Conservation (phyloP, 495 filamentous ascomycete species). For the Podospora bellae-mahoneyi region DNA sequence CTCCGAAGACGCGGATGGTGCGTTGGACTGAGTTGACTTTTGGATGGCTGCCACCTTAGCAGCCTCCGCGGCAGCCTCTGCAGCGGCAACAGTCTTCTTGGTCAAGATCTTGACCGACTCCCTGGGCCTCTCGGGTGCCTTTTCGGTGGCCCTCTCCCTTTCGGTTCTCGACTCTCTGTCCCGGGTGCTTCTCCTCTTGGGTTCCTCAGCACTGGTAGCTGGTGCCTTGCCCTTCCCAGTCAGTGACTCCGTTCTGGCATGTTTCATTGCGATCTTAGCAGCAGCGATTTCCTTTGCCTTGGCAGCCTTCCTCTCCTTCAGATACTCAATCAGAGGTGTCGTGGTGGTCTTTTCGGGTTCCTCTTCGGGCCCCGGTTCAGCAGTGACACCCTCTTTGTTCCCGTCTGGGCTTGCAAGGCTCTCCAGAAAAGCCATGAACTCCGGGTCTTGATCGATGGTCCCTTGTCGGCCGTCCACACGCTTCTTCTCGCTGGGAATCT, state of each 20-base stretch:
- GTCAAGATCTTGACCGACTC: slow-evolving; percentile 80
- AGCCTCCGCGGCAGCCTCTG: slow-evolving; percentile 7
- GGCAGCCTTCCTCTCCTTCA: slow-evolving; percentile 85
- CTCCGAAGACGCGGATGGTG: slow-evolving; percentile 26
- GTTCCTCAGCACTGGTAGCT: slow-evolving; percentile 46
- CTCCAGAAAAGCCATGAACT: slow-evolving; percentile 91
- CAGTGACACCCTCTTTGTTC: slow-evolving; percentile 37
- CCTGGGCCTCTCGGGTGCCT: slow-evolving; percentile 59
- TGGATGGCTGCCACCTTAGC: slow-evolving; percentile 28
- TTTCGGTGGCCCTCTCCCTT: slow-evolving; percentile 64
- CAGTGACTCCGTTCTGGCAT: slow-evolving; percentile 45
- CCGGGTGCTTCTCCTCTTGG: slow-evolving; percentile 45
- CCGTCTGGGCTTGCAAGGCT: slow-evolving; percentile 72
- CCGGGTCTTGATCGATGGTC: slow-evolving; percentile 91
- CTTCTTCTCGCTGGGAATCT: slow-evolving; percentile 64
- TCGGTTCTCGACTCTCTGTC: slow-evolving; percentile 32
- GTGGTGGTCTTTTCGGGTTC: slow-evolving; percentile 59
- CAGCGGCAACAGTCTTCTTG: slow-evolving; percentile 50
- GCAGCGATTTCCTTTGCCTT: slow-evolving; percentile 68
- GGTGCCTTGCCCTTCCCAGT: slow-evolving; percentile 49
- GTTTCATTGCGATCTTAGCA: slow-evolving; percentile 45
- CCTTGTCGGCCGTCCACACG: slow-evolving; percentile 83
- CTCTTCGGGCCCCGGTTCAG: slow-evolving; percentile 52
- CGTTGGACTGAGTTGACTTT: slow-evolving; percentile 13
- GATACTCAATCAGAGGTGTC: slow-evolving; percentile 85